Evolutionary conservation across 768 basidiomycete species (phyloP).

Genomic region (Auricularia sp.): DNA sequence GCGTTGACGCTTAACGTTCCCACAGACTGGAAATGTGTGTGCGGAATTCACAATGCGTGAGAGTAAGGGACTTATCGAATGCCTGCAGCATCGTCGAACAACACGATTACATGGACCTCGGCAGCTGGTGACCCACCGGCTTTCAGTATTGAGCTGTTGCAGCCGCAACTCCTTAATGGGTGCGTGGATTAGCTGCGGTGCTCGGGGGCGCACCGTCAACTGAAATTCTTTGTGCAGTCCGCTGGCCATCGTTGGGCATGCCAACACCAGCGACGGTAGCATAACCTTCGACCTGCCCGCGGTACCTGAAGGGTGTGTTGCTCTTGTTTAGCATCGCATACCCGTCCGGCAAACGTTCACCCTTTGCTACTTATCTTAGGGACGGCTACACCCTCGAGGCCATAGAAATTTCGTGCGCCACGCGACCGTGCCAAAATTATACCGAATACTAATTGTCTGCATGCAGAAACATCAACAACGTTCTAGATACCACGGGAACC

Average conservation of each 20-base stretch:
- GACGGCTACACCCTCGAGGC: neutral
- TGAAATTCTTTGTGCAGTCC: neutral
- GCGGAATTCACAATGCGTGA: too few relatives aligned
- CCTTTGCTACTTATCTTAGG: neutral
- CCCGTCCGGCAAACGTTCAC: too few relatives aligned
- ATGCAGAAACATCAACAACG: neutral
- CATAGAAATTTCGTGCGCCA: neutral
- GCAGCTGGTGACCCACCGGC: neutral
- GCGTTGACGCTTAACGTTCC: too few relatives aligned
- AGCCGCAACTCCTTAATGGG: neutral
- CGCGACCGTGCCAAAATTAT: too few relatives aligned
- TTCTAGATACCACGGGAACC: neutral
- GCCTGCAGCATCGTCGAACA: neutral
- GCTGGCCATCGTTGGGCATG: neutral
- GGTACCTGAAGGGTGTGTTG: neutral
- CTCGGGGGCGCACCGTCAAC: neutral
- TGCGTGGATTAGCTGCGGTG: neutral
- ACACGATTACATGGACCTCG: neutral
- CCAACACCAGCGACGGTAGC: neutral
- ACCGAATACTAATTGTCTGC: too few relatives aligned
- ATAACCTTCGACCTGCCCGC: neutral
- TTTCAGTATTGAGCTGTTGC: neutral
- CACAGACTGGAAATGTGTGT: too few relatives aligned
- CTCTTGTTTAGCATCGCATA: neutral
- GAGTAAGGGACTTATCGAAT: too few relatives aligned